Conservation (phyloP, 2,329 filamentous ascomycete species). For the Niveomyces coronatus region DNA sequence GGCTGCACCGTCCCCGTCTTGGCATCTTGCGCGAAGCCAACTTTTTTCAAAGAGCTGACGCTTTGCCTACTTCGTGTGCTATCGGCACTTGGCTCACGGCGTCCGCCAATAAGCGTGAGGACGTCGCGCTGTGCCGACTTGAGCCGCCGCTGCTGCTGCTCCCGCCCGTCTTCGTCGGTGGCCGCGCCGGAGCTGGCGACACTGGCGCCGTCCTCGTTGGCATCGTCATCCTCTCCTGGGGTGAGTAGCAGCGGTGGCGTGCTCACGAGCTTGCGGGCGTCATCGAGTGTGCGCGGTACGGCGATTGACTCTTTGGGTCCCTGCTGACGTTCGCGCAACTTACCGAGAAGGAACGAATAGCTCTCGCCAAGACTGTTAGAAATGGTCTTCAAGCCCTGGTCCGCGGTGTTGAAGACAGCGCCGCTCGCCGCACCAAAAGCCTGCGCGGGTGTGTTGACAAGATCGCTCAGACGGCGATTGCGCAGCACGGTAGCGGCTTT, state of each 20-base stretch:
- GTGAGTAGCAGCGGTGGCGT: constrained; percentile 56
- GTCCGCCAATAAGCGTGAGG: constrained; percentile 60
- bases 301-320: constrained; percentile 35
- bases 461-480: constrained; percentile 69
- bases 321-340: constrained; percentile 60
- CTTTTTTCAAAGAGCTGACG: constrained; percentile 48
- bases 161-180: constrained; percentile 27
- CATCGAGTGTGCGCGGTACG: constrained; percentile 83
- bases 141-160: constrained; percentile 18
- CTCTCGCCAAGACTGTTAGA: constrained; percentile 83
- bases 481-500: constrained; percentile 42
- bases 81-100: constrained; percentile 68
- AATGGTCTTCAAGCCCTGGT: constrained; percentile 86
- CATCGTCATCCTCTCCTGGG: background rate
- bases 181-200: constrained; percentile 43
- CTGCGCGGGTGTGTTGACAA: constrained; percentile 76
- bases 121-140: constrained; percentile 50
- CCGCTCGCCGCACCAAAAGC: constrained; percentile 76
- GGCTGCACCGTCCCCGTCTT: constrained; percentile 14
- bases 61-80: constrained; percentile 58
- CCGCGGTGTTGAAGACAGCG: constrained; percentile 75
- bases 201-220: constrained; percentile 46
- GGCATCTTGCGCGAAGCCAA: constrained; percentile 40
- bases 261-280: constrained; percentile 80
- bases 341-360: constrained; percentile 86